Evolutionary conservation across 345 rosid genomes (phyloP).

Genomic region (Syzygium aromaticum): DNA sequence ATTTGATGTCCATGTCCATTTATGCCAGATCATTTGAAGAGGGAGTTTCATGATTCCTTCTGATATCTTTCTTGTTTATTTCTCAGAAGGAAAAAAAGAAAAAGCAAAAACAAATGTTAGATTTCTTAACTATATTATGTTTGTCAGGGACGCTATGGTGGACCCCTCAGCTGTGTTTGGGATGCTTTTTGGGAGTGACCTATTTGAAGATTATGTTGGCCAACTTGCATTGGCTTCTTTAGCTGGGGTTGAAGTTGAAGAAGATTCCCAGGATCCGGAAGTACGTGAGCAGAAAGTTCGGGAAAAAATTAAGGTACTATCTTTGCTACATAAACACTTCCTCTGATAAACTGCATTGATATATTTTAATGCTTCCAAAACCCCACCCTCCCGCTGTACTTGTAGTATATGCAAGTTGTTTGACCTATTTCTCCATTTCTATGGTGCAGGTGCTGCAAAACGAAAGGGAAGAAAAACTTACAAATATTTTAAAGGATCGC

Average conservation of each 20-base stretch:
- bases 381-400: background rate
- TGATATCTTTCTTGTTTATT: background rate
- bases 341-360: background rate
- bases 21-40: background rate
- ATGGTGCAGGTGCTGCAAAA: constrained; percentile 52
- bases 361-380: background rate
- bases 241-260: constrained; percentile 46
- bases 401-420: background rate
- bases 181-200: constrained; percentile 86
- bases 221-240: constrained; percentile 74
- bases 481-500: constrained; percentile 39
- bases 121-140: background rate
- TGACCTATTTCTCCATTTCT: constrained; percentile 10
- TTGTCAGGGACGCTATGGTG: constrained; percentile 68
- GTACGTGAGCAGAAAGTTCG: constrained; percentile 33
- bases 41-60: background rate
- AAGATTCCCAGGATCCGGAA: constrained; percentile 40
- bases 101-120: background rate
- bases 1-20: background rate
- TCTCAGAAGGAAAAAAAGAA: background rate
- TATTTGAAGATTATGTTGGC: constrained; percentile 87
- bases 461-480: constrained; percentile 75
- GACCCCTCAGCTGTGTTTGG: constrained; percentile 93
- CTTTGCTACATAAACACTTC: background rate
- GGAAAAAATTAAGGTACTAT: constrained; percentile 67